These are phyloP conservation scores for Phylloporus scabripes DNA, from an alignment of 768 basidiomycete genomes.

Conservation along the genomic window DNA sequence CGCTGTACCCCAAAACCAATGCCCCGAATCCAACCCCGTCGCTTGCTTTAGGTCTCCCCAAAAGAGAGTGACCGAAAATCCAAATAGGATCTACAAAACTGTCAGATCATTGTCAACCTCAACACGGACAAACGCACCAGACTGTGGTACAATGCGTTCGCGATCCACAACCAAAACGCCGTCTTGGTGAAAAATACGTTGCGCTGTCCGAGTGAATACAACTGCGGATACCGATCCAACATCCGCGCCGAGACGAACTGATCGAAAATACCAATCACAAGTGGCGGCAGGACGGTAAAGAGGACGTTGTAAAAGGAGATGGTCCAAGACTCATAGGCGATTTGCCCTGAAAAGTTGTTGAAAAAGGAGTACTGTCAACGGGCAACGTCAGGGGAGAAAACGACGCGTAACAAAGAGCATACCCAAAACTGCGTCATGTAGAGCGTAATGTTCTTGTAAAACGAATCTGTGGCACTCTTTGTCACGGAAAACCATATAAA, in stretches of 20 bases:
- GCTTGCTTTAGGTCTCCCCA: slow-evolving; percentile 87
- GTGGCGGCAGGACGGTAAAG: slow-evolving; percentile 92
- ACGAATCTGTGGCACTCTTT: slow-evolving; percentile 65
- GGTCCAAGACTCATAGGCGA: slow-evolving; percentile 98
- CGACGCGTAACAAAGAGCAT: background rate
- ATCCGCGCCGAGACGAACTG: slow-evolving; percentile 97
- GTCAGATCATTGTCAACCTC: background rate
- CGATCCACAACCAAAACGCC: slow-evolving; percentile 89
- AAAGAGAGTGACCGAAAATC: slow-evolving; percentile 84
- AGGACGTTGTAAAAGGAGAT: slow-evolving; percentile 94
- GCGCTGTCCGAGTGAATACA: slow-evolving; percentile 90
- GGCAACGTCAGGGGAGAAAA: background rate
- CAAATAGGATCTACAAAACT: slow-evolving; percentile 64
- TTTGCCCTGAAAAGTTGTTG: slow-evolving; percentile 99
- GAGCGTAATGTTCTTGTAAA: slow-evolving; percentile 97
- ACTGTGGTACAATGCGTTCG: slow-evolving; percentile 86
- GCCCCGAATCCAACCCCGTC: slow-evolving; percentile 79
- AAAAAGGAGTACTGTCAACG: slow-evolving; percentile 86
- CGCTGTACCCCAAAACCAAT: slow-evolving; percentile 99
- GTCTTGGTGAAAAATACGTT: slow-evolving; percentile 91
- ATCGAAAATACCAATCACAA: slow-evolving; percentile 97
- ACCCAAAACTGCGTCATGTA: slow-evolving; percentile 99
- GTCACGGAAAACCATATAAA: background rate
- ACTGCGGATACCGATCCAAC: slow-evolving; percentile 93
- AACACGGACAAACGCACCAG: slow-evolving; percentile 45